Evolutionary conservation across 202 grass and related monocot species (phyloP), one percentile per base, ranked within the genome.

Genomic region (Sporobolus alterniflorus): DNA sequence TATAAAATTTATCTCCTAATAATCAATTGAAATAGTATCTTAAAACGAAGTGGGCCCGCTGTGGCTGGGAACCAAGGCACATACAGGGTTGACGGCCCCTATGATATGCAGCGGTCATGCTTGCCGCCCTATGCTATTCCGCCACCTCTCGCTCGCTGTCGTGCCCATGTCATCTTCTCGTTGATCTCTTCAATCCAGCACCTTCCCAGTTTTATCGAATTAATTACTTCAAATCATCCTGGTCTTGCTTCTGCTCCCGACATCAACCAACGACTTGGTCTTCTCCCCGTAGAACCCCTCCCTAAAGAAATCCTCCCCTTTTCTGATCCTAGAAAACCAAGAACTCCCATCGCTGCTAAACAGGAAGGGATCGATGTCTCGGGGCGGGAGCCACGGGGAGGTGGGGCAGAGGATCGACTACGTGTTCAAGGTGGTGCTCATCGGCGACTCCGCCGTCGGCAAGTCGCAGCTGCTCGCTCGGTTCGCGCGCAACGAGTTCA

Each of bases 361-460:
- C 5, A 61, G 5, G 25, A 61, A 61, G 26, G 12, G 28, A 11
- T 17, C 11, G 78, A 90, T 90, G 88, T 86, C 88, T 32, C 57
- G 78, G 26, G 87, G 87, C 11, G 71, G 73, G 54, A 74, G 50
- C 63, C 60, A 91, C 51, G 89, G 86, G 60, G 93, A 90, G 84
- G 22, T 95, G 70, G 94, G 94, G 31, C 96, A 98, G 84, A 89
- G 50, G 79, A 91, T 95, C 47, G 96, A 98, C 83, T 95, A 98
- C 78, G 84, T 98, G 42, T 93, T 95, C 80, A 98, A 98, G 92
- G 91, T 98, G 82, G 96, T 98, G 83, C 85, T 98, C 84, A 95
- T 98, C 78, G 96, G 96, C 67, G 96, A 98, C 88, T 98, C 96
- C 49, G 96, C 96, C 26, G 96, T 98, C 20, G 96, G 96, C 30